Percentiles rank a stretch among this genome's conserved stretches.
Conservation (phyloP, 805 yeast species). For the Ogataea sp. region DNA sequence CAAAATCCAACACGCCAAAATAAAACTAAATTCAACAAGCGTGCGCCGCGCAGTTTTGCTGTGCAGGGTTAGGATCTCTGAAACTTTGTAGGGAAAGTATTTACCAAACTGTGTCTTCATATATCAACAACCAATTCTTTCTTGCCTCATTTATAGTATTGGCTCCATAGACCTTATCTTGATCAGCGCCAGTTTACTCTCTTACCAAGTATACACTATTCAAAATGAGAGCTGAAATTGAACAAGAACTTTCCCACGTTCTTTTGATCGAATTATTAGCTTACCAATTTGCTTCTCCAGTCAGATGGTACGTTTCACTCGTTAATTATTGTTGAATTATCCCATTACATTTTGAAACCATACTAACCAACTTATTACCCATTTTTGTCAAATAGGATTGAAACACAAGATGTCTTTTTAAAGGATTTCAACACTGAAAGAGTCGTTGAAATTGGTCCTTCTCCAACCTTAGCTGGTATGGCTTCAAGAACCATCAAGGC, state of each 20-base stretch:
- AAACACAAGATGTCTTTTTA: slow-evolving; percentile 96
- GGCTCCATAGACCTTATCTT: too few relatives aligned
- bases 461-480: slow-evolving; percentile 98
- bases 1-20: neutral
- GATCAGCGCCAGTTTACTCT: too few relatives aligned
- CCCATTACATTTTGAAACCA: neutral
- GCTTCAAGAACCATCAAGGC: slow-evolving; percentile 93
- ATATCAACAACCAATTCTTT: too few relatives aligned
- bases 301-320: slow-evolving; percentile 67
- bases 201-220: neutral
- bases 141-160: too few relatives aligned
- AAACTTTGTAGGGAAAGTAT: too few relatives aligned
- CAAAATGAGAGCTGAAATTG: slow-evolving; percentile 83
- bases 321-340: too few relatives aligned
- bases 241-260: slow-evolving; percentile 95
- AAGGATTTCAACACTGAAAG: slow-evolving; percentile 93
- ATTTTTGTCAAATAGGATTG: slow-evolving; percentile 40
- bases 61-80: too few relatives aligned
- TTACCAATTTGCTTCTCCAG: slow-evolving; percentile 98
- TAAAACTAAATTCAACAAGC: neutral
- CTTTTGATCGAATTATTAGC: slow-evolving; percentile 93
- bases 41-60: too few relatives aligned
- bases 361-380: neutral
- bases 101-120: too few relatives aligned
- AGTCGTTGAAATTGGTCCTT: slow-evolving; percentile 97